Conservation (phyloP, 352 stramenopile genomes). For the Pythium sukuiense region DNA sequence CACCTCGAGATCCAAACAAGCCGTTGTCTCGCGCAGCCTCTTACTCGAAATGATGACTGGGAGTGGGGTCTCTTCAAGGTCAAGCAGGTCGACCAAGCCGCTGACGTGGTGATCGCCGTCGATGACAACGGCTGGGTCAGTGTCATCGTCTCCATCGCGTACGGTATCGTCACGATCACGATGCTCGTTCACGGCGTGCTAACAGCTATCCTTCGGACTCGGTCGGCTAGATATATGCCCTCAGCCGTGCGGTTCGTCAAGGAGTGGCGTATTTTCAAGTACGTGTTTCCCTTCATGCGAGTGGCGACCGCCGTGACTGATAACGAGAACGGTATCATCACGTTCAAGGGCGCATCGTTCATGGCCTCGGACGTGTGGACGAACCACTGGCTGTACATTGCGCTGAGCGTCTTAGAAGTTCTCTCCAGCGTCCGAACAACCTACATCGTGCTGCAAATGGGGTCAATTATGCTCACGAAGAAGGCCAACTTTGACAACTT, state of each 20-base stretch:
- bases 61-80: conserved; percentile 20
- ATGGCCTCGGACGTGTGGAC: conserved; percentile 24
- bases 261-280: neutral
- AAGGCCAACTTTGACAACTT: conserved; percentile 23
- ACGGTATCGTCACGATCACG: conserved; percentile 25
- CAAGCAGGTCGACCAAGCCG: conserved; percentile 7
- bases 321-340: neutral
- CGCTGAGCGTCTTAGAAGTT: conserved; percentile 17
- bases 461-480: conserved; percentile 21
- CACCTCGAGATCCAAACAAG: conserved; percentile 36
- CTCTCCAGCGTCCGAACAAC: conserved; percentile 10
- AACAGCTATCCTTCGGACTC: conserved; percentile 8
- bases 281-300: neutral
- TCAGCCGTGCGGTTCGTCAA: neutral
- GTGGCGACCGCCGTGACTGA: neutral
- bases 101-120: conserved; percentile 19
- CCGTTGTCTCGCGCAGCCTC: conserved; percentile 18
- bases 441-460: conserved; percentile 20
- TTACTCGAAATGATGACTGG: neutral
- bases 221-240: conserved; percentile 15
- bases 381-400: conserved; percentile 28
- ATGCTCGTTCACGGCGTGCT: conserved; percentile 25
- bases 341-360: neutral
- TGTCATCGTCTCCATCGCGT: conserved; percentile 9
- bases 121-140: conserved; percentile 16